Evolutionary conservation across 1,284 basidiomycete species (phyloP).

Genomic region (Coniophora puteana): DNA sequence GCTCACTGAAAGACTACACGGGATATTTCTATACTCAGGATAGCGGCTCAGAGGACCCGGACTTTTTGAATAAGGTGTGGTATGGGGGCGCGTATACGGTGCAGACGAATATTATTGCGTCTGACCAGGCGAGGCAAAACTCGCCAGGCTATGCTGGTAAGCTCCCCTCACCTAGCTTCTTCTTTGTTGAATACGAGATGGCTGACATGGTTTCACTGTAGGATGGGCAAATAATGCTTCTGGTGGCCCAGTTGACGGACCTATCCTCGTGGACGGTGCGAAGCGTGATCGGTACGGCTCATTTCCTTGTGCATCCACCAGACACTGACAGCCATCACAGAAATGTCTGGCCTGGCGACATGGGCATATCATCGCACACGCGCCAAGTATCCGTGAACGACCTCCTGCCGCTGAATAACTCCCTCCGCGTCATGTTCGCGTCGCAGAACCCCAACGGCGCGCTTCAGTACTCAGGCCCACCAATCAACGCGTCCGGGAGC

Average conservation of each 20-base stretch:
- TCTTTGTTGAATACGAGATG: constrained; percentile 1
- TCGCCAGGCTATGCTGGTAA: constrained; percentile 30
- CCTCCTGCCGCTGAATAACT: constrained; percentile 29
- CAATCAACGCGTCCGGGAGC: constrained; percentile 26
- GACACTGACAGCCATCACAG: constrained; percentile 9
- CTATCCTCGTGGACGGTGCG: constrained; percentile 33
- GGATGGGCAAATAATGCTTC: constrained; percentile 30
- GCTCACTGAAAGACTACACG: constrained; percentile 41
- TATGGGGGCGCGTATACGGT: constrained; percentile 52
- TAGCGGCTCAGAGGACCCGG: constrained; percentile 36
- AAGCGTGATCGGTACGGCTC: constrained; percentile 23
- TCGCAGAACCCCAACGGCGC: constrained; percentile 30
- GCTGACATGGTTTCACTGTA: constrained; percentile 3
- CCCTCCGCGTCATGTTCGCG: constrained; percentile 29
- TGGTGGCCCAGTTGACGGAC: constrained; percentile 29
- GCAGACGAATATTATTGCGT: constrained; percentile 46
- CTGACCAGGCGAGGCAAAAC: constrained; percentile 40
- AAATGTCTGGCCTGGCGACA: constrained; percentile 23
- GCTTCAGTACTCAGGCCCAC: constrained; percentile 31
- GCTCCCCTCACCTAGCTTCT: no score
- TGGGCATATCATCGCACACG: constrained; percentile 33
- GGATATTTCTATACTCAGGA: constrained; percentile 48
- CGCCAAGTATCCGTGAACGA: constrained; percentile 31
- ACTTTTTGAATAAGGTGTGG: constrained; percentile 48
- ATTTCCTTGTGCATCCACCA: constrained; percentile 2